Evolutionary conservation across 2,329 filamentous ascomycete species (phyloP).

Genomic region (Penicillium rolfsii): DNA sequence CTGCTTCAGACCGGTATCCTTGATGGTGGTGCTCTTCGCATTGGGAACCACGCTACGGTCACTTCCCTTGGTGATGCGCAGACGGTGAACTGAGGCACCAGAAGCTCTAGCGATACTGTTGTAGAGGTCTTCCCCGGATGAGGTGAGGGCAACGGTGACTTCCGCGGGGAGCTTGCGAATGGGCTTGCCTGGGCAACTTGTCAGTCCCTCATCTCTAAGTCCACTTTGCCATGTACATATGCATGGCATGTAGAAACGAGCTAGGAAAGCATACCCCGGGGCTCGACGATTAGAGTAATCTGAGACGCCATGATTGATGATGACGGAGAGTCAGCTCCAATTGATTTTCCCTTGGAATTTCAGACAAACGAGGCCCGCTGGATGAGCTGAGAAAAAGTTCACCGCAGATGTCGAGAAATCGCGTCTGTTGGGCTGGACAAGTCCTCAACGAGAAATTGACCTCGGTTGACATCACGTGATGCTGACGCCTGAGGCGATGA

Average conservation of each 20-base stretch:
- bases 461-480: slow-evolving; percentile 29
- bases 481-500: slow-evolving; percentile 23
- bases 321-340: background rate
- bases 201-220: background rate
- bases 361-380: background rate
- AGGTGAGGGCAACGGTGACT: slow-evolving; percentile 56
- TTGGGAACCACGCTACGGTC: slow-evolving; percentile 64
- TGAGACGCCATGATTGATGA: slow-evolving; percentile 35
- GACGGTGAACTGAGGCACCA: slow-evolving; percentile 60
- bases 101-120: slow-evolving; percentile 58
- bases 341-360: background rate
- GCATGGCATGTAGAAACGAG: slow-evolving; percentile 8
- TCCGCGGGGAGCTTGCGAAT: slow-evolving; percentile 64
- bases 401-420: slow-evolving; percentile 11
- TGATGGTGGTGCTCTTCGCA: slow-evolving; percentile 53
- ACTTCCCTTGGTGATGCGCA: slow-evolving; percentile 67
- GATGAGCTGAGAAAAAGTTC: slow-evolving; percentile 12
- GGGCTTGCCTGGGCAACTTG: slow-evolving; percentile 57
- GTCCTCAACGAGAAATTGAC: slow-evolving; percentile 10
- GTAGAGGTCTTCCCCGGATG: slow-evolving; percentile 61
- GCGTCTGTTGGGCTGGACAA: slow-evolving; percentile 7
- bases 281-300: slow-evolving; percentile 46
- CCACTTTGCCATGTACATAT: background rate
- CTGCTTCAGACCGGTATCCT: slow-evolving; percentile 60
- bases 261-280: slow-evolving; percentile 43